Evolutionary conservation across 2,329 filamentous ascomycete genomes (phyloP).

Genomic region (Talaromyces sp.): DNA sequence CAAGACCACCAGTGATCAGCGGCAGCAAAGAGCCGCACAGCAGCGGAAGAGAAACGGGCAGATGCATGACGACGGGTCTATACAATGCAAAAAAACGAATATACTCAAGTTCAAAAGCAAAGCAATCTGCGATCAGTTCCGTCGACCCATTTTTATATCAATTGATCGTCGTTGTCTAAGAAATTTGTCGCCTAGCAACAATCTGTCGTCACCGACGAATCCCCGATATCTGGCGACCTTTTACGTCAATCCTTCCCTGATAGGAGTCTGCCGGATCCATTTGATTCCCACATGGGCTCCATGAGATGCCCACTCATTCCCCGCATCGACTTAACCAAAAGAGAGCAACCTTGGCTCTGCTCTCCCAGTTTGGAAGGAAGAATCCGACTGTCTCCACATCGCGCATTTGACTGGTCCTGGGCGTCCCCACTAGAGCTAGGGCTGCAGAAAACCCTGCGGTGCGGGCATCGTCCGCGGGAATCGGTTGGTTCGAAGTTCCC

Average conservation of each 20-base stretch:
- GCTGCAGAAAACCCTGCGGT: neutral
- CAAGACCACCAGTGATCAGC: conserved; percentile 10
- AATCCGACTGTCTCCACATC: neutral
- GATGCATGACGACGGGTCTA: conserved; percentile 12
- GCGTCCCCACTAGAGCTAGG: neutral
- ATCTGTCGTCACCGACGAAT: too few species aligned
- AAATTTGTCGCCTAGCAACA: too few species aligned
- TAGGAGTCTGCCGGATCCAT: too few species aligned
- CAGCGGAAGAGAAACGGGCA: conserved; percentile 14
- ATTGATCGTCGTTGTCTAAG: too few species aligned
- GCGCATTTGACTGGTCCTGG: neutral
- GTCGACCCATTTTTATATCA: too few species aligned
- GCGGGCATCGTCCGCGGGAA: neutral
- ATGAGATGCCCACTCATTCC: neutral
- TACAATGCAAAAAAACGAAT: neutral
- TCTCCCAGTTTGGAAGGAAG: conserved; percentile 10
- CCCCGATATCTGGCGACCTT: too few species aligned
- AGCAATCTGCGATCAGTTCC: too few species aligned
- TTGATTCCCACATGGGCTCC: too few species aligned
- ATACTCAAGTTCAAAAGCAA: neutral
- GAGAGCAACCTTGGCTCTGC: conserved; percentile 15
- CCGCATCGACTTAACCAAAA: conserved; percentile 20
- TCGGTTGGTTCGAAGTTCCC: neutral
- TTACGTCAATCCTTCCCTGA: too few species aligned
- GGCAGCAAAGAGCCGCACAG: conserved; percentile 14